phyloP scores from a whole-genome alignment of 371 early-diverging fungal species.

The Nosema bombycis region DNA sequence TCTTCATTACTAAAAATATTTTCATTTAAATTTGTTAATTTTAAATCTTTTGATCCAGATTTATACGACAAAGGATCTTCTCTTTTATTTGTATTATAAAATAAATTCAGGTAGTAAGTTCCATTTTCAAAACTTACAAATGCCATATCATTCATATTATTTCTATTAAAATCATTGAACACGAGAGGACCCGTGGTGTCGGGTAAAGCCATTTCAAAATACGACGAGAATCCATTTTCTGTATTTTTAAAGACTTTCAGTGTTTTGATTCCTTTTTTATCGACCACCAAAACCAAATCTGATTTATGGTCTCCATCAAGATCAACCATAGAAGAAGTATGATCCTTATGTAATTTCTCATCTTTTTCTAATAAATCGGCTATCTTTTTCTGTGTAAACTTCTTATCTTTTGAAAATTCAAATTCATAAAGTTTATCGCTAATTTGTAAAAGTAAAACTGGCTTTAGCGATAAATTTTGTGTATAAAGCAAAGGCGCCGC shows the following conservation, averaged over 20 bases:
- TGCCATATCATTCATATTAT: constrained; percentile 43
- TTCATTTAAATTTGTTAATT: background rate
- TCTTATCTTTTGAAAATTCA: background rate
- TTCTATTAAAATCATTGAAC: constrained; percentile 56
- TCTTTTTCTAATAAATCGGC: constrained; percentile 3
- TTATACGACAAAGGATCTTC: constrained; percentile 3
- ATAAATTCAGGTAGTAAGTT: constrained; percentile 36
- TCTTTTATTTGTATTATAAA: constrained; percentile 24
- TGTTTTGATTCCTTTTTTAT: constrained; percentile 22
- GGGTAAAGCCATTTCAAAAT: constrained; percentile 19
- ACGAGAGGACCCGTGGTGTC: constrained; percentile 49
- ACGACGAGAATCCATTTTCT: background rate
- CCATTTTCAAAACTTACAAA: constrained; percentile 24
- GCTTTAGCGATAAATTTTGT: constrained; percentile 1
- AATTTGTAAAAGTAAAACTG: constrained; percentile 15
- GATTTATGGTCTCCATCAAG: constrained; percentile 51
- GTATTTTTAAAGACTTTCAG: constrained; percentile 46
- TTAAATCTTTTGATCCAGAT: constrained; percentile 8
- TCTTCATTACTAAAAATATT: constrained; percentile 10
- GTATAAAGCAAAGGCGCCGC: constrained; percentile 23
- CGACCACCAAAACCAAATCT: constrained; percentile 43
- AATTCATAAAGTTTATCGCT: constrained; percentile 2
- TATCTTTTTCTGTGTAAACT: background rate
- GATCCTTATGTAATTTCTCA: constrained; percentile 44
- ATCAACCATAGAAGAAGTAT: constrained; percentile 59